phyloP scores from a whole-genome alignment of 768 basidiomycete species.

The Collybia sordida region DNA sequence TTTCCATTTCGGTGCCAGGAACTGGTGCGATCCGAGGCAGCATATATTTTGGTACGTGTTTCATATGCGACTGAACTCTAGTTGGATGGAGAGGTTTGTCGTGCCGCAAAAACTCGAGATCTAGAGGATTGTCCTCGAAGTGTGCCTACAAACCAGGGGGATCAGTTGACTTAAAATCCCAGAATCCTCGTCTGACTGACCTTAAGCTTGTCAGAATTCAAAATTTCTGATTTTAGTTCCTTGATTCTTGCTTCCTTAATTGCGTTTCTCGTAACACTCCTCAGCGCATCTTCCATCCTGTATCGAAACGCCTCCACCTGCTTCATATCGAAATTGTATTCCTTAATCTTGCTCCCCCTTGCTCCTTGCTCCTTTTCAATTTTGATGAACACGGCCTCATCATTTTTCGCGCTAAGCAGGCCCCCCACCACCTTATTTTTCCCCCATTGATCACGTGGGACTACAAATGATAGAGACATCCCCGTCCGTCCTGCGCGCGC shows the following conservation, averaged over 20 bases:
- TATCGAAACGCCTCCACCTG: conserved; percentile 98
- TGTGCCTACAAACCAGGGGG: conserved; percentile 63
- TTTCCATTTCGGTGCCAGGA: conserved; percentile 30
- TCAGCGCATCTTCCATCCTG: conserved; percentile 94
- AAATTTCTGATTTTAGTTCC: conserved; percentile 88
- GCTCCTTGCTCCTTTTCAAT: conserved; percentile 77
- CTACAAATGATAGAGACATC: conserved; percentile 87
- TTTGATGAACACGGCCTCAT: conserved; percentile 74
- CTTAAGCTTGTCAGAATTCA: conserved; percentile 97
- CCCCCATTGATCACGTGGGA: conserved; percentile 66
- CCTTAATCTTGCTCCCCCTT: conserved; percentile 64
- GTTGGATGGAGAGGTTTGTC: conserved; percentile 93
- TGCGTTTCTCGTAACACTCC: conserved; percentile 82
- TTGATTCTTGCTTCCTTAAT: conserved; percentile 91
- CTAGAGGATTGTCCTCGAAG: conserved; percentile 95
- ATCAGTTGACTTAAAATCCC: background rate
- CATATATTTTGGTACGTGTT: conserved; percentile 91
- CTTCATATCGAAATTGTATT: conserved; percentile 93
- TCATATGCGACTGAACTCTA: conserved; percentile 91
- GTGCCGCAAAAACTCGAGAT: conserved; percentile 89
- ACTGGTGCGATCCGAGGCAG: conserved; percentile 79
- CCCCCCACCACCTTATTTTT: conserved; percentile 73
- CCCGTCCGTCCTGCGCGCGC: conserved; percentile 95
- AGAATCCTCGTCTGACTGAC: conserved; percentile 38
- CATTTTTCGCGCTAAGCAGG: conserved; percentile 66